phyloP scores from a whole-genome alignment of 2,329 filamentous ascomycete species.

The Pseudogymnoascus sp. region DNA sequence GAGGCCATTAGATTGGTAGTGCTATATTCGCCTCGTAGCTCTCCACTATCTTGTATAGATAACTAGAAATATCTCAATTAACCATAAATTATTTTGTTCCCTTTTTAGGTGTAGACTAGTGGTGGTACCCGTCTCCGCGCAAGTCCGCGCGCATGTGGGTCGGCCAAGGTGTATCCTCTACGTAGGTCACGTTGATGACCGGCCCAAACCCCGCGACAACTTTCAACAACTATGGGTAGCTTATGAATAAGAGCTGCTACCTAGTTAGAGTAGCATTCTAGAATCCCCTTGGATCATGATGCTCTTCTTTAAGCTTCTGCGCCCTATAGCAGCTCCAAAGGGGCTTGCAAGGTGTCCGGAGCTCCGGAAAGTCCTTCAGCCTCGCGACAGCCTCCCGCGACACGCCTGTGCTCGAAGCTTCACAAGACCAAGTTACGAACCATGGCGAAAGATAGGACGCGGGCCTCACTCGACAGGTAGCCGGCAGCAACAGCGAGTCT shows the following conservation, averaged over 20 bases:
- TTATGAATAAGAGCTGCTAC: not conserved
- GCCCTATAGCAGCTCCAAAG: not conserved
- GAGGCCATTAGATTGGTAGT: not conserved
- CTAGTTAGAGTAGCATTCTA: not conserved
- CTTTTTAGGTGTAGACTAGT: not conserved
- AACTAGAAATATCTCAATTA: not conserved
- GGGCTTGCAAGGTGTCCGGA: not conserved
- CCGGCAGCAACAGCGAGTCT: not conserved
- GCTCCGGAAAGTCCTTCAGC: not conserved
- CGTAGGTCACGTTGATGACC: not conserved
- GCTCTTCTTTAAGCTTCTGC: not conserved
- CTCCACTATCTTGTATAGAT: slow-evolving; percentile 4
- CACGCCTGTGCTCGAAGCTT: not conserved
- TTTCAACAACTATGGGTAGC: not conserved
- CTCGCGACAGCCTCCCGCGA: not conserved
- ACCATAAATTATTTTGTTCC: not conserved
- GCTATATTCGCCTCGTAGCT: not conserved
- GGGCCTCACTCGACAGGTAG: not conserved
- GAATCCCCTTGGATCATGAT: not conserved
- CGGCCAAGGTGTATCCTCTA: not conserved
- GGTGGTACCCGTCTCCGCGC: not conserved
- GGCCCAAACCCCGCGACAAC: not conserved
- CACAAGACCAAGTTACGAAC: not conserved
- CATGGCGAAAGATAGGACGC: not conserved
- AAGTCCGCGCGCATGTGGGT: not conserved